phyloP scores from a whole-genome alignment of 257 asterid genomes.

The Petrea volubilis region DNA sequence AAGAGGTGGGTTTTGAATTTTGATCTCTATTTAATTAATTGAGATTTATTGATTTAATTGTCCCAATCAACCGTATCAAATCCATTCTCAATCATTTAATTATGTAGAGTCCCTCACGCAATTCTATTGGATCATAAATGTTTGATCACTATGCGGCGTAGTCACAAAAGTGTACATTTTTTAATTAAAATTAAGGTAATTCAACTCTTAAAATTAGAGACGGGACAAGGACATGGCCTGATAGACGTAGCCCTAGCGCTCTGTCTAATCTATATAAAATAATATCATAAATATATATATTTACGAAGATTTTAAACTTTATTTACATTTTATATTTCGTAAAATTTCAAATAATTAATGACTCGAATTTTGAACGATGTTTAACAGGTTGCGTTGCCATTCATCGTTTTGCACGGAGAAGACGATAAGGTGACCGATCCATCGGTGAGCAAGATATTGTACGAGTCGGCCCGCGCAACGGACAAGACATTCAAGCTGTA shows the following conservation, averaged over 20 bases:
- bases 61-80: background rate
- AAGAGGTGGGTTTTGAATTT: slow-evolving; percentile 46
- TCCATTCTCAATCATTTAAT: background rate
- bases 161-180: background rate
- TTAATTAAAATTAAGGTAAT: background rate
- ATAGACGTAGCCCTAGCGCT: too few relatives aligned
- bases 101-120: background rate
- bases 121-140: background rate
- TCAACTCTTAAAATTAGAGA: background rate
- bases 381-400: slow-evolving; percentile 53
- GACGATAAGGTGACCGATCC: slow-evolving; percentile 67
- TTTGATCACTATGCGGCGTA: background rate
- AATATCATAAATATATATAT: too few relatives aligned
- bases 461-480: slow-evolving; percentile 55
- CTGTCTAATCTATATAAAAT: too few relatives aligned
- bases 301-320: too few relatives aligned
- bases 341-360: background rate
- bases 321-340: too few relatives aligned
- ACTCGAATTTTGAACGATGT: background rate
- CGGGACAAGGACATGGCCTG: too few relatives aligned
- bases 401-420: slow-evolving; percentile 64
- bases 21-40: background rate
- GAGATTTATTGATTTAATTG: background rate
- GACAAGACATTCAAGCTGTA: slow-evolving; percentile 92
- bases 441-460: slow-evolving; percentile 56